Evolutionary conservation across 2,329 filamentous ascomycete species (phyloP).

Genomic region (Colletotrichum simmondsii): DNA sequence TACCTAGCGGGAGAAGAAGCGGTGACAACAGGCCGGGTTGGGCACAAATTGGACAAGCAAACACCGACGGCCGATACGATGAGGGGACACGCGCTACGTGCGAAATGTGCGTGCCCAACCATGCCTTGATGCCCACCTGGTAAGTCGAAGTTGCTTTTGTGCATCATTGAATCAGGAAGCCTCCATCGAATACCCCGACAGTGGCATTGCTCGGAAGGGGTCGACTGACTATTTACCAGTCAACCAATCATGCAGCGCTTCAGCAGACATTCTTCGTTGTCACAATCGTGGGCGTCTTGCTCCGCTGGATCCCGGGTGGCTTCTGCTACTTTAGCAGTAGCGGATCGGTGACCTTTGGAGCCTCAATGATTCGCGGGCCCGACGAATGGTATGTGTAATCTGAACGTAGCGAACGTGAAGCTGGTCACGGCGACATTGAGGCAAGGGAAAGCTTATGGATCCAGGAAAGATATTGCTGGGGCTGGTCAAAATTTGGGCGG

Average conservation of each 20-base stretch:
- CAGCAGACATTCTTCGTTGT: not conserved
- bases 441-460: slow-evolving; percentile 14
- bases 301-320: not conserved
- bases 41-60: slow-evolving; percentile 36
- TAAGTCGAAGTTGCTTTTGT: slow-evolving; percentile 27
- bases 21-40: slow-evolving; percentile 40
- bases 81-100: slow-evolving; percentile 32
- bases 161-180: slow-evolving; percentile 25
- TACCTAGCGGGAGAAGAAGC: slow-evolving; percentile 46
- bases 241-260: slow-evolving; percentile 13
- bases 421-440: slow-evolving; percentile 16
- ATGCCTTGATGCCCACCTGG: slow-evolving; percentile 38
- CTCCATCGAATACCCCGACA: not conserved
- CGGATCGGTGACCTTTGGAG: not conserved
- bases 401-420: slow-evolving; percentile 26
- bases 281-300: not conserved
- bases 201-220: not conserved
- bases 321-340: not conserved
- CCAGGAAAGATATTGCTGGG: slow-evolving; percentile 16
- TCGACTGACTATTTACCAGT: not conserved
- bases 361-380: not conserved
- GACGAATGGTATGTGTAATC: not conserved
- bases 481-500: slow-evolving; percentile 15
- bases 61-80: slow-evolving; percentile 31
- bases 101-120: slow-evolving; percentile 35